Base-by-base conservation (phyloP, 805 yeast species). In the Wickerhamiella spandovensis region DNA sequence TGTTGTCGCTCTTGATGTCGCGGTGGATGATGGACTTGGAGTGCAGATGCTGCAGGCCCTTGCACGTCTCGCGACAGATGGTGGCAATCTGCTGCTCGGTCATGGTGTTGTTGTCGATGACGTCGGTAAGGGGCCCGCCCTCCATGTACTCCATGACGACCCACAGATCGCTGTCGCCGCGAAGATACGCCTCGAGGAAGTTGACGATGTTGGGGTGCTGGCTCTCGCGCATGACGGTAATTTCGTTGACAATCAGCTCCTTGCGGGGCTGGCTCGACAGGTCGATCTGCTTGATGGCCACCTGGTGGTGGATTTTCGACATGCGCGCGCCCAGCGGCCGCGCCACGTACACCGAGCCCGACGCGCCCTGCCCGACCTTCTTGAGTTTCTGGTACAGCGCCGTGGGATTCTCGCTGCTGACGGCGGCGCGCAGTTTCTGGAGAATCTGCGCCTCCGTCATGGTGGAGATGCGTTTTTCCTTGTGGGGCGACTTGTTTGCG, bases 61-160 rank as follows among this genome's bases (percentile, higher is more conserved):
- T 81, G 23, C 89, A 77, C 0, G 97, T 87, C 64, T 92, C 98
- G 53, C 76, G 72, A 66, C 96, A 90, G 48, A 92, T 87, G 3
- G 89, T 79, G 2, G 97, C 85, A 56, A 94, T 92, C 67, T 94
- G 98, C 48, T 79, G 77, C 66, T 92, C 99, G 17, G 77, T 75
- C 58, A 92, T 68, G 65, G 51, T 81, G 64, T 89, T 89, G 67
- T 88, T 85, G 51, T 88, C 95, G 61, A 94, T 89, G 41, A 94
- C 85, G 68, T 92, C 98, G 0, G 97, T 92, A 58, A 92, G 71
- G 4, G 96, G 84, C 1, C 99, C 99, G 49, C 98, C 98, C 69
- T 94, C 97, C 99, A 92, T 92, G 65, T 81, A 94, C 67, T 92
- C 99, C 99, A 92, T 92, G 30, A 94, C 84, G n/a, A 92, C 98